A percentile compares a stretch with the other conserved stretches of the same genome.
Evolutionary conservation across 306 rosid genomes (phyloP).

Genomic region (Lathyrus tuberosus): DNA sequence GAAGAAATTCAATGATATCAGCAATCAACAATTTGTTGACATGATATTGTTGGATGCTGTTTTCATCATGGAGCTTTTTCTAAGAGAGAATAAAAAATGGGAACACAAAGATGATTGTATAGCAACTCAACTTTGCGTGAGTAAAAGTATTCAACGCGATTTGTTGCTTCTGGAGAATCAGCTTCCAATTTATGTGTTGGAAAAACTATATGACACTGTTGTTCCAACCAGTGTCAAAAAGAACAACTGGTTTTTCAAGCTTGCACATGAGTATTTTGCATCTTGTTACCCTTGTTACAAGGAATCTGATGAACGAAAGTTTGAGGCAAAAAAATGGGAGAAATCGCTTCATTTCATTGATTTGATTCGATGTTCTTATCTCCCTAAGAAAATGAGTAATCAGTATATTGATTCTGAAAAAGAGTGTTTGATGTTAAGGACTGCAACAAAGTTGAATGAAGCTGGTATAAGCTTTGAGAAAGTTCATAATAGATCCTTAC

Average conservation of each 20-base stretch:
- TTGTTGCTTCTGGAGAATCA: conserved; percentile 60
- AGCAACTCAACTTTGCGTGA: conserved; percentile 50
- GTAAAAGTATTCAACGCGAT: conserved; percentile 42
- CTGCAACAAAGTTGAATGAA: conserved; percentile 42
- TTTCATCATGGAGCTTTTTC: conserved; percentile 46
- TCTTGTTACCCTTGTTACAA: conserved; percentile 24
- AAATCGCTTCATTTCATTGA: conserved; percentile 52
- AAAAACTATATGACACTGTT: conserved; percentile 34
- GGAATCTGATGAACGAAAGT: not conserved
- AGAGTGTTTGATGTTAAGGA: conserved; percentile 28
- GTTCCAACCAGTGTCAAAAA: conserved; percentile 24
- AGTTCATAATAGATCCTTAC: conserved; percentile 27
- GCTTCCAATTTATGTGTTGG: conserved; percentile 51
- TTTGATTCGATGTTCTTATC: conserved; percentile 46
- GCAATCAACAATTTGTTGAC: conserved; percentile 17
- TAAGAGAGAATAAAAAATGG: conserved; percentile 28
- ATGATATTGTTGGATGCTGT: conserved; percentile 45
- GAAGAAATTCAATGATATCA: conserved; percentile 25
- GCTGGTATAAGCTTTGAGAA: conserved; percentile 47
- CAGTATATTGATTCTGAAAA: not conserved
- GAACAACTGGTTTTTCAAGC: conserved; percentile 6
- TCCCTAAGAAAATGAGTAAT: conserved; percentile 17
- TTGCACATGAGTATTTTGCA: conserved; percentile 36
- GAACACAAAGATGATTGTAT: conserved; percentile 34
- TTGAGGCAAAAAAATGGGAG: not conserved